These are phyloP conservation scores for Aspergillus sergii DNA, from an alignment of 2,329 filamentous ascomycete genomes.

Conservation along the genomic window DNA sequence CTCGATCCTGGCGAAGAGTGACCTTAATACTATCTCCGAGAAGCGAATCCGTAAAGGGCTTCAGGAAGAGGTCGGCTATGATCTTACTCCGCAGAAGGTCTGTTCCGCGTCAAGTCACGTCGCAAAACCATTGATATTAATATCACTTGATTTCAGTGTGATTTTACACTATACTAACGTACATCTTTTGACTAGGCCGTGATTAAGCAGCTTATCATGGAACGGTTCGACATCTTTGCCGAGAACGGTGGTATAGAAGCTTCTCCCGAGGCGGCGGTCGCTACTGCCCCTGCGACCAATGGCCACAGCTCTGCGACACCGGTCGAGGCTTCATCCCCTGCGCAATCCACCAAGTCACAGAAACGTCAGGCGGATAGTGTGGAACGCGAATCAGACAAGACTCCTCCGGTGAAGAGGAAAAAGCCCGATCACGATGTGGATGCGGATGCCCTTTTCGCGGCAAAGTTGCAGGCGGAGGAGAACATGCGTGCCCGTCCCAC, in stretches of 20 bases:
- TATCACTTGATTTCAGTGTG: neutral
- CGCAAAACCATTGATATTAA: constrained; percentile 8
- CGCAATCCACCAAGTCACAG: constrained; percentile 38
- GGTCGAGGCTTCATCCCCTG: constrained; percentile 34
- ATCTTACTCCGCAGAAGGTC: constrained; percentile 66
- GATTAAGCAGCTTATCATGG: constrained; percentile 72
- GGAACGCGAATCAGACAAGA: constrained; percentile 34
- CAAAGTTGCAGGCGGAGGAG: constrained; percentile 88
- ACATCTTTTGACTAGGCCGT: constrained; percentile 53
- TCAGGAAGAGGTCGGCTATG: constrained; percentile 62
- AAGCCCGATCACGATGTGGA: constrained; percentile 67
- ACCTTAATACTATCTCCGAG: constrained; percentile 66
- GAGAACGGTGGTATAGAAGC: constrained; percentile 44
- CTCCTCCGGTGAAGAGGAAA: constrained; percentile 60
- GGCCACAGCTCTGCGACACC: constrained; percentile 34
- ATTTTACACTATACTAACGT: constrained; percentile 17
- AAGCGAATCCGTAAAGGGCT: constrained; percentile 67
- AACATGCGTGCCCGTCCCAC: constrained; percentile 77
- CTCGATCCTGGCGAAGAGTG: constrained; percentile 60
- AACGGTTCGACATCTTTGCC: constrained; percentile 71
- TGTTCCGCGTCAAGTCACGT: constrained; percentile 17
- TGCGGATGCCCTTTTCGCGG: constrained; percentile 83
- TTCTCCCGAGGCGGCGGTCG: constrained; percentile 30
- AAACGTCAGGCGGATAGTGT: constrained; percentile 48
- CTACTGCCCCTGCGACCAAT: constrained; percentile 32